Evolutionary conservation across 2,329 filamentous ascomycete genomes (phyloP).

Genomic region (Cladosporium austrohemisphaericum): DNA sequence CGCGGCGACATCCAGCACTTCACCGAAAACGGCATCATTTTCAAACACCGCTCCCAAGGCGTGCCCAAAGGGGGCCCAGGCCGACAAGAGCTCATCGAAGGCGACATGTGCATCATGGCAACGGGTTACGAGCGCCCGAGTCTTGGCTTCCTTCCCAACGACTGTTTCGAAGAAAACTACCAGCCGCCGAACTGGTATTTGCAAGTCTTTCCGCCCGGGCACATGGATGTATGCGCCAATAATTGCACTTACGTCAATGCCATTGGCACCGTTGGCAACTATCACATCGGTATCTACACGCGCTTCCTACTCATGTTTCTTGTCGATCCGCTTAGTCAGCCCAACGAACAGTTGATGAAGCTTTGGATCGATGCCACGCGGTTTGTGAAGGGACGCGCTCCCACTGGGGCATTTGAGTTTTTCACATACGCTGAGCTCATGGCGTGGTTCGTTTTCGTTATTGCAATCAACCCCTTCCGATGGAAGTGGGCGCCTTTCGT

Average conservation of each 20-base stretch:
- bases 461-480: constrained; percentile 75
- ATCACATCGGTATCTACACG: constrained; percentile 87
- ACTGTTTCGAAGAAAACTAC: constrained; percentile 71
- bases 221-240: constrained; percentile 71
- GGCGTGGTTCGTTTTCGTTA: constrained; percentile 81
- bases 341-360: constrained; percentile 71
- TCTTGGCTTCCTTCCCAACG: constrained; percentile 67
- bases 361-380: constrained; percentile 83
- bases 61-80: constrained; percentile 76
- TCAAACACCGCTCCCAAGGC: constrained; percentile 68
- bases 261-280: constrained; percentile 79
- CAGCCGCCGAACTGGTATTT: constrained; percentile 82
- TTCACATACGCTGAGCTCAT: constrained; percentile 82
- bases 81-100: constrained; percentile 60
- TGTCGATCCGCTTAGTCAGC: constrained; percentile 70
- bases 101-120: constrained; percentile 76
- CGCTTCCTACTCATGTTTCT: constrained; percentile 83
- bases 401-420: constrained; percentile 78
- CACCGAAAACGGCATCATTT: constrained; percentile 58
- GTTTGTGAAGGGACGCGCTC: constrained; percentile 64
- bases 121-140: constrained; percentile 75
- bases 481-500: constrained; percentile 91
- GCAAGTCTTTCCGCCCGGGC: constrained; percentile 74
- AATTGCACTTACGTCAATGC: constrained; percentile 80
- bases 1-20: constrained; percentile 73